Evolutionary conservation across 805 yeast species (phyloP).

Genomic region (Dipodascus geniculatus): DNA sequence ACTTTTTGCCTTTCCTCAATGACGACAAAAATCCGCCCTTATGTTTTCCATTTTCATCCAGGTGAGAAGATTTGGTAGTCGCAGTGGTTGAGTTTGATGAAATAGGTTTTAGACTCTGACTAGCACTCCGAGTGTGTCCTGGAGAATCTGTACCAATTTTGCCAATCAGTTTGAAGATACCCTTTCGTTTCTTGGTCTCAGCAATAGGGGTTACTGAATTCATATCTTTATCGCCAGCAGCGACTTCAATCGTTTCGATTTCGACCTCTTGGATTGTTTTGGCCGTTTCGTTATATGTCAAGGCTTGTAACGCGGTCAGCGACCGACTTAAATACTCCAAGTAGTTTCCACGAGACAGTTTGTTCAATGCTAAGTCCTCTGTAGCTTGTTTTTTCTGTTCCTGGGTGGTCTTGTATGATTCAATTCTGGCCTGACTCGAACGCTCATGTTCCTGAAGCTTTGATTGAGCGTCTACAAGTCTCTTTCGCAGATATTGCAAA

Average conservation of each 20-base stretch:
- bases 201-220: constrained; percentile 21
- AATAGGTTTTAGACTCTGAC: not conserved
- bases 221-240: constrained; percentile 52
- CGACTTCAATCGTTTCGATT: constrained; percentile 79
- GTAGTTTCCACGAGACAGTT: constrained; percentile 10
- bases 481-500: constrained; percentile 25
- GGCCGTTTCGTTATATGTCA: constrained; percentile 59
- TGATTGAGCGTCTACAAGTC: constrained; percentile 23
- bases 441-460: constrained; percentile 15
- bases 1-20: not conserved
- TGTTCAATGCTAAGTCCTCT: not conserved
- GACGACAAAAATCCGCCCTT: constrained; percentile 5
- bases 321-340: constrained; percentile 40
- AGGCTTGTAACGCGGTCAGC: constrained; percentile 38
- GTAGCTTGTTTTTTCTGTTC: constrained; percentile 6
- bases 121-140: not conserved
- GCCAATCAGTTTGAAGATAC: constrained; percentile 34
- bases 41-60: not conserved
- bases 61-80: constrained; percentile 1
- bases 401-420: constrained; percentile 11
- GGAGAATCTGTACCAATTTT: constrained; percentile 3
- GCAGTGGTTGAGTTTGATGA: not conserved
- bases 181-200: constrained; percentile 41
- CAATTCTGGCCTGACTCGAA: constrained; percentile 10
- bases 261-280: constrained; percentile 75